These are phyloP conservation scores for Chondrus crispus DNA, from an alignment of 23 red algal genomes.

Conservation along the genomic window DNA sequence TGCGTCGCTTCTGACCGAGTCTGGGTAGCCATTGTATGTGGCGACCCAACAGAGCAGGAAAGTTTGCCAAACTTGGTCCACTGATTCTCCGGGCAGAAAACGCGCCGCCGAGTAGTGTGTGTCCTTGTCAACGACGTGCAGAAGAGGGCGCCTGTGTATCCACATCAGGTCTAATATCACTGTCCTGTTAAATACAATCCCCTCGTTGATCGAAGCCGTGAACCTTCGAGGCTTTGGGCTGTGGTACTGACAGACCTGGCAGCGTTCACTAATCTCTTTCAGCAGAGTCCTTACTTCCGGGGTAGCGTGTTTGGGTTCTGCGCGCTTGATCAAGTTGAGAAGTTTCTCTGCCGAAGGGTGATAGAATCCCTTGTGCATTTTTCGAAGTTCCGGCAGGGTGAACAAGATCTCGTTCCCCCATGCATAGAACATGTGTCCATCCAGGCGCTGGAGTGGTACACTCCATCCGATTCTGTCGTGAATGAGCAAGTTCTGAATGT, in stretches of 20 bases:
- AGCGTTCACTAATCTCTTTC: not conserved
- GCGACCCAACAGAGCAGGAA: not conserved
- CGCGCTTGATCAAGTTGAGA: not conserved
- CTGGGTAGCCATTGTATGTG: not conserved
- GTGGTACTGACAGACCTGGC: not conserved
- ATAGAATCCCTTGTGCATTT: not conserved
- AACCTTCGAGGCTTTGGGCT: not conserved
- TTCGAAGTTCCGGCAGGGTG: not conserved
- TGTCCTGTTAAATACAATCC: not conserved
- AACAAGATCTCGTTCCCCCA: not conserved
- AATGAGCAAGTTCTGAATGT: not conserved
- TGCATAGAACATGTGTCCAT: not conserved
- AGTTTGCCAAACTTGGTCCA: not conserved
- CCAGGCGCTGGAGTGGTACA: not conserved
- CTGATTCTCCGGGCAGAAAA: not conserved
- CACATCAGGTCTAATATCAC: not conserved
- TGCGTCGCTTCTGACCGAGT: not conserved
- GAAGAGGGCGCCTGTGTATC: not conserved
- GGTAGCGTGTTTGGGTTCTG: not conserved
- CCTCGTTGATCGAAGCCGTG: not conserved
- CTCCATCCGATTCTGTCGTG: not conserved
- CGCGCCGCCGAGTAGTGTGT: not conserved
- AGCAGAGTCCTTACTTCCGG: not conserved
- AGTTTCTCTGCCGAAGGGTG: slow-evolving; percentile 1
- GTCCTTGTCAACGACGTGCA: not conserved